These are phyloP conservation scores for Verticillium isaacii DNA, from an alignment of 2,329 filamentous ascomycete species.

Conservation along the genomic window DNA sequence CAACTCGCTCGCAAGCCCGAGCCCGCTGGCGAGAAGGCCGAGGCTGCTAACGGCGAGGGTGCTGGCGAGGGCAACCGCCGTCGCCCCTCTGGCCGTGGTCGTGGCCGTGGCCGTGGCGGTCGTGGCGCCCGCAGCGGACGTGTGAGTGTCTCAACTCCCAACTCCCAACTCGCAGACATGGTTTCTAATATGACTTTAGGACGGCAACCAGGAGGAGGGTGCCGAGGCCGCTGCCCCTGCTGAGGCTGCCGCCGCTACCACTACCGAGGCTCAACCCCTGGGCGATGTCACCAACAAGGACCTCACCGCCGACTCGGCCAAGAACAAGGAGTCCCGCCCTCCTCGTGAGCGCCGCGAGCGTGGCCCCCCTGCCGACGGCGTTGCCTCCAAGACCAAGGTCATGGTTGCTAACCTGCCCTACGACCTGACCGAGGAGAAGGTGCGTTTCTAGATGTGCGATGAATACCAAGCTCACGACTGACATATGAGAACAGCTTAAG, in stretches of 20 bases:
- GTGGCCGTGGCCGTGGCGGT: conserved; percentile 66
- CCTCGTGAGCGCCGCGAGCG: conserved; percentile 69
- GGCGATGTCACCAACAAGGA: conserved; percentile 57
- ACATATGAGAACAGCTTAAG: conserved; percentile 65
- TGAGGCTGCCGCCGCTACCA: conserved; percentile 39
- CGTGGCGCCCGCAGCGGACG: conserved; percentile 62
- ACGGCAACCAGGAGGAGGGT: conserved; percentile 39
- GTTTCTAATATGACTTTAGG: conserved; percentile 14
- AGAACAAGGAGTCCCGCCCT: conserved; percentile 44
- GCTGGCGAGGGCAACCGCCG: conserved; percentile 62
- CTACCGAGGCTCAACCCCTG: conserved; percentile 52
- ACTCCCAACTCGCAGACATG: conserved; percentile 10
- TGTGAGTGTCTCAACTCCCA: conserved; percentile 15
- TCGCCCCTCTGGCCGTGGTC: conserved; percentile 58
- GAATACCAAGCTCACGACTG: conserved; percentile 8
- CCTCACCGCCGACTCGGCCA: conserved; percentile 57
- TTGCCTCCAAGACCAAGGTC: conserved; percentile 99
- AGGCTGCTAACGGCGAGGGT: conserved; percentile 72
- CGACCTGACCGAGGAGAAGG: conserved; percentile 96
- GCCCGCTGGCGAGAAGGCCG: conserved; percentile 70
- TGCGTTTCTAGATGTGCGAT: conserved; percentile 35
- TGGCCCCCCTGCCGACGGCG: conserved; percentile 92
- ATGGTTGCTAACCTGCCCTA: conserved; percentile 99
- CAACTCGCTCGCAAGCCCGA: conserved; percentile 98
- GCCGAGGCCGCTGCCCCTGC: conserved; percentile 28